Conservation (phyloP, 352 stramenopile genomes). For the Pythium oligandrum region DNA sequence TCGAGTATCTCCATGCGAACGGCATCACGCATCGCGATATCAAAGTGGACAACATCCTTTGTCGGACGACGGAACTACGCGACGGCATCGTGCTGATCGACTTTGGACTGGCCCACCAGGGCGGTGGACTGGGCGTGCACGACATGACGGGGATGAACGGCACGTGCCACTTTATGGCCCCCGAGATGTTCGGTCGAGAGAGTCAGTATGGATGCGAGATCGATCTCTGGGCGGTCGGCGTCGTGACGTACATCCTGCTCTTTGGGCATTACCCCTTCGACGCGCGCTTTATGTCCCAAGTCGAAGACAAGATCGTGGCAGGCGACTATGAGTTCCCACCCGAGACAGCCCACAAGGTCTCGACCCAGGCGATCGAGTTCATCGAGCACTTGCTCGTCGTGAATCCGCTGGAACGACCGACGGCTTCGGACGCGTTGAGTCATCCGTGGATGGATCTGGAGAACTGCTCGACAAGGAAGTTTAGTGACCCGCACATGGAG, state of each 20-base stretch:
- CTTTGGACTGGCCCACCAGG: conserved; percentile 71
- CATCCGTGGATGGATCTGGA: conserved; percentile 71
- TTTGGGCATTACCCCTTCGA: conserved; percentile 77
- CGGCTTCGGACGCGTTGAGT: conserved; percentile 52
- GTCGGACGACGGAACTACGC: conserved; percentile 34
- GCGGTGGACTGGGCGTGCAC: conserved; percentile 20
- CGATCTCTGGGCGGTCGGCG: conserved; percentile 75
- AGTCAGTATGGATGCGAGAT: conserved; percentile 55
- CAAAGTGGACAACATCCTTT: conserved; percentile 84
- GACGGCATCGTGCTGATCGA: conserved; percentile 71
- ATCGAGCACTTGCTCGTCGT: conserved; percentile 68
- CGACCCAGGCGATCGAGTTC: conserved; percentile 67
- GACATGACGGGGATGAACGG: conserved; percentile 80
- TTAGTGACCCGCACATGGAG: conserved; percentile 44
- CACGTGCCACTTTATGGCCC: conserved; percentile 82
- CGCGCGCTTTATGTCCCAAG: conserved; percentile 71
- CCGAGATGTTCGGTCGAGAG: conserved; percentile 72
- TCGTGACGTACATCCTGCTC: conserved; percentile 70
- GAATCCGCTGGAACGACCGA: conserved; percentile 51
- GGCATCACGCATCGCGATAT: conserved; percentile 81
- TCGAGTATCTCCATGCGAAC: conserved; percentile 61
- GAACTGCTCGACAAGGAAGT: conserved; percentile 21
- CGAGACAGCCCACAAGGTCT: conserved; percentile 48
- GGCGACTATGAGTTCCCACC: conserved; percentile 53
- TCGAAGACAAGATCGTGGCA: conserved; percentile 78